phyloP scores from a whole-genome alignment of 225 moss, liverwort and hornwort species.

The Bryoerythrophyllum caledonicum region DNA sequence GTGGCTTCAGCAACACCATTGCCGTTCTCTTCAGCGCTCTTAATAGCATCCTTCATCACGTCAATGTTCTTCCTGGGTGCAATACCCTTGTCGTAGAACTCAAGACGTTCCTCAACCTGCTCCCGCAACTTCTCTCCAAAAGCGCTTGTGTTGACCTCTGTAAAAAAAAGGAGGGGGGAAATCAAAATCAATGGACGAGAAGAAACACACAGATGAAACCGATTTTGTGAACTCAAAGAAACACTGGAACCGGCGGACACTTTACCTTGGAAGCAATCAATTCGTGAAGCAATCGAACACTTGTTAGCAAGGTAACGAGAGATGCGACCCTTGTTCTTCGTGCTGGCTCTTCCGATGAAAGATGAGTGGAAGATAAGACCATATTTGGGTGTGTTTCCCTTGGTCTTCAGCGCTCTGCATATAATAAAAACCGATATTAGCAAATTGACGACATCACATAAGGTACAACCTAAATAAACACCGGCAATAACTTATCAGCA shows the following conservation, averaged over 20 bases:
- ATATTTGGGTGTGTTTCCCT: conserved; percentile 93
- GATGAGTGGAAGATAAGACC: conserved; percentile 94
- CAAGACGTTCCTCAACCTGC: conserved; percentile 93
- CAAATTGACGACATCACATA: background rate
- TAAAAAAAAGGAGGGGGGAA: background rate
- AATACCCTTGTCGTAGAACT: conserved; percentile 95
- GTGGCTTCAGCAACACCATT: conserved; percentile 20
- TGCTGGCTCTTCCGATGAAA: conserved; percentile 85
- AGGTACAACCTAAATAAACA: background rate
- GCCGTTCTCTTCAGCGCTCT: conserved; percentile 44
- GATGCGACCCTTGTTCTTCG: conserved; percentile 89
- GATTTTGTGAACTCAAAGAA: background rate
- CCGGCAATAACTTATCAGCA: background rate
- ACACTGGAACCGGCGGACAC: background rate
- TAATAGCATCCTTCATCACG: conserved; percentile 94
- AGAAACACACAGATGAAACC: background rate
- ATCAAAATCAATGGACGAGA: background rate
- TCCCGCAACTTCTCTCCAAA: conserved; percentile 94
- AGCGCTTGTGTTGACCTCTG: conserved; percentile 71
- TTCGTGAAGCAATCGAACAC: conserved; percentile 95
- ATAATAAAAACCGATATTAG: background rate
- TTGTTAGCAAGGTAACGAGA: conserved; percentile 97
- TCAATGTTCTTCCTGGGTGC: conserved; percentile 94
- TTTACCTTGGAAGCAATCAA: conserved; percentile 93
- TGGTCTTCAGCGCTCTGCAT: conserved; percentile 92